Evolutionary conservation across 1,139 yeast species (phyloP).

Genomic region (Debaryomyces subglobosus): DNA sequence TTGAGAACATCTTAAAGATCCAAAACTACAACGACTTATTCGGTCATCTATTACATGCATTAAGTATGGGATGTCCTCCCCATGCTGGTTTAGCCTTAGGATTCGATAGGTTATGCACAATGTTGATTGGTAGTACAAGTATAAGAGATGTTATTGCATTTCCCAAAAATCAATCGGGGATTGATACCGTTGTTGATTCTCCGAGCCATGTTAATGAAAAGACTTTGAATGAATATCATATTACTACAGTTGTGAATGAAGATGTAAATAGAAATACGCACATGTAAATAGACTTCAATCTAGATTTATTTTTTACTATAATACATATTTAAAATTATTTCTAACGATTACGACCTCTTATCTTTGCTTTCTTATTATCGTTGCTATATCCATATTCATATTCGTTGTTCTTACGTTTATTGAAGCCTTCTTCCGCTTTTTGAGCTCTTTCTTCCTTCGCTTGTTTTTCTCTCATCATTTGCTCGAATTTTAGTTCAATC

Average conservation of each 20-base stretch:
- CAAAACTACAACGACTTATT: constrained; percentile 63
- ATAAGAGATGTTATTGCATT: constrained; percentile 95
- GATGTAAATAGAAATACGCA: constrained; percentile 9
- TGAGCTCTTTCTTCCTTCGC: constrained; percentile 29
- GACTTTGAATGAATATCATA: constrained; percentile 54
- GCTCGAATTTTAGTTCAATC: constrained; percentile 49
- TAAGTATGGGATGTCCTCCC: constrained; percentile 94
- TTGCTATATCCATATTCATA: constrained; percentile 18
- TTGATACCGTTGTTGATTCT: constrained; percentile 84
- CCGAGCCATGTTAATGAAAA: constrained; percentile 66
- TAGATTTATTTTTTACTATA: constrained; percentile 1
- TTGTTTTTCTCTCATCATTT: constrained; percentile 33
- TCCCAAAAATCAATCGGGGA: constrained; percentile 89
- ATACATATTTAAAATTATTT: constrained; percentile 11
- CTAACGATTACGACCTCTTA: constrained; percentile 33
- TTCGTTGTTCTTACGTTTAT: constrained; percentile 25
- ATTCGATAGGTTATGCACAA: constrained; percentile 89
- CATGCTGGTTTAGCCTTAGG: constrained; percentile 98
- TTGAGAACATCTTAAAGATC: constrained; percentile 59
- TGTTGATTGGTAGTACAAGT: constrained; percentile 72
- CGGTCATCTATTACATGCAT: constrained; percentile 83
- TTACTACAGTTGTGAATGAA: constrained; percentile 22
- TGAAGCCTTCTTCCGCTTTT: constrained; percentile 16
- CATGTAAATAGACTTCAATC: constrained; percentile 12
- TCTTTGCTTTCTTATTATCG: constrained; percentile 25